Conservation (phyloP, 2,329 filamentous ascomycete genomes). For the Tolypocladium pustulatum region DNA sequence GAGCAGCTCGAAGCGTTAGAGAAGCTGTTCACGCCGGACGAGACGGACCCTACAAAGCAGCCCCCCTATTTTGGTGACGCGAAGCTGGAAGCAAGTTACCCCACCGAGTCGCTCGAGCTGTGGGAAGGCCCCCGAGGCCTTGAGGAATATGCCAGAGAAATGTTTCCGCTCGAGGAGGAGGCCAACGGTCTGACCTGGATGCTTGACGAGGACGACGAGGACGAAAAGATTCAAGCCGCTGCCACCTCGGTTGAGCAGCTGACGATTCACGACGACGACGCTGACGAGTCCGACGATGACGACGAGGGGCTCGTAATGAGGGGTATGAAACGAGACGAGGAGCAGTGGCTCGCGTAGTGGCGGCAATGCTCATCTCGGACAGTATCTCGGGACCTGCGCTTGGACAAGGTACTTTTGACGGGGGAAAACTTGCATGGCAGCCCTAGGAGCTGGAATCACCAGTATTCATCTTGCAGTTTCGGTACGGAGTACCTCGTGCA, state of each 20-base stretch:
- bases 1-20: slow-evolving; percentile 69
- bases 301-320: slow-evolving; percentile 50
- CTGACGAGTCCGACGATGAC: slow-evolving; percentile 37
- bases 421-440: not conserved
- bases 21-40: slow-evolving; percentile 43
- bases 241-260: slow-evolving; percentile 26
- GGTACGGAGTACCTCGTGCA: not conserved
- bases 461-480: not conserved
- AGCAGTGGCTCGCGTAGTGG: slow-evolving; percentile 46
- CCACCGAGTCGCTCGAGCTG: slow-evolving; percentile 64
- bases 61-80: slow-evolving; percentile 53
- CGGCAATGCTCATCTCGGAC: too few species aligned
- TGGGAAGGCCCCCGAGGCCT: slow-evolving; percentile 89
- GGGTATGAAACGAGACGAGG: slow-evolving; percentile 44
- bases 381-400: not conserved
- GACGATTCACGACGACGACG: slow-evolving; percentile 29
- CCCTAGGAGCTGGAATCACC: not conserved
- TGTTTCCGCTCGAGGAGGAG: slow-evolving; percentile 89
- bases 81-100: slow-evolving; percentile 52
- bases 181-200: slow-evolving; percentile 95
- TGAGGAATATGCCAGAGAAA: slow-evolving; percentile 90
- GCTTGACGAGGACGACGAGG: slow-evolving; percentile 44
- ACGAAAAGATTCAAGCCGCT: slow-evolving; percentile 23
- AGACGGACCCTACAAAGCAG: slow-evolving; percentile 42
- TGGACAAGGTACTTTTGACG: not conserved